Evolutionary conservation across 2,329 filamentous ascomycete genomes (phyloP).

Genomic region (Coleophoma crateriformis): DNA sequence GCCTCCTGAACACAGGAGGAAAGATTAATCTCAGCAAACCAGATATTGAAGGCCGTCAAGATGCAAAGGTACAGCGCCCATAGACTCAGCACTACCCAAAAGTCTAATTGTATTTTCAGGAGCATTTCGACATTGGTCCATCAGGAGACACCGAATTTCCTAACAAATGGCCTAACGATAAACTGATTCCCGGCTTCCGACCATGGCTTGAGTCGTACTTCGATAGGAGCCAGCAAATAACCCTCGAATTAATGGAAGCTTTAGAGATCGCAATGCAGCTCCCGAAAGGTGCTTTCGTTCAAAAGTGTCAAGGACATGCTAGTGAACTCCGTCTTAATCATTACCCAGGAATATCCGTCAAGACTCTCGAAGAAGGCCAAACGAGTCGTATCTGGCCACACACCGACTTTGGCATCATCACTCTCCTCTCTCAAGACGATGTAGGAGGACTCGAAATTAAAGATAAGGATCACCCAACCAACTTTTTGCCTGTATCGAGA

Average conservation of each 20-base stretch:
- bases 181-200: neutral
- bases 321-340: conserved; percentile 1
- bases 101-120: neutral
- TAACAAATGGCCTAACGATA: neutral
- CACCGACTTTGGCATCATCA: conserved; percentile 42
- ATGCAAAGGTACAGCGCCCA: neutral
- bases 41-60: neutral
- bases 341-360: neutral
- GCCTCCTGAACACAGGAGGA: neutral
- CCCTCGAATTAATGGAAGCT: conserved; percentile 2
- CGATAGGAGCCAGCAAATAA: conserved; percentile 1
- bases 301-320: conserved; percentile 1
- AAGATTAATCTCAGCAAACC: conserved; percentile 1
- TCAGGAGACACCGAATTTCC: conserved; percentile 1
- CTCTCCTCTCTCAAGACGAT: conserved; percentile 43
- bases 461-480: conserved; percentile 28
- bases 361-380: conserved; percentile 27
- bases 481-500: conserved; percentile 30
- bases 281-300: neutral
- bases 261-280: neutral
- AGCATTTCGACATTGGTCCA: conserved; percentile 1
- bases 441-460: conserved; percentile 43
- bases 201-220: conserved; percentile 1
- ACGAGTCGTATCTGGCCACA: conserved; percentile 40
- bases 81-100: neutral